Conservation (phyloP, 1,284 basidiomycete species). For the Cutaneotrichosporon curvatum region DNA sequence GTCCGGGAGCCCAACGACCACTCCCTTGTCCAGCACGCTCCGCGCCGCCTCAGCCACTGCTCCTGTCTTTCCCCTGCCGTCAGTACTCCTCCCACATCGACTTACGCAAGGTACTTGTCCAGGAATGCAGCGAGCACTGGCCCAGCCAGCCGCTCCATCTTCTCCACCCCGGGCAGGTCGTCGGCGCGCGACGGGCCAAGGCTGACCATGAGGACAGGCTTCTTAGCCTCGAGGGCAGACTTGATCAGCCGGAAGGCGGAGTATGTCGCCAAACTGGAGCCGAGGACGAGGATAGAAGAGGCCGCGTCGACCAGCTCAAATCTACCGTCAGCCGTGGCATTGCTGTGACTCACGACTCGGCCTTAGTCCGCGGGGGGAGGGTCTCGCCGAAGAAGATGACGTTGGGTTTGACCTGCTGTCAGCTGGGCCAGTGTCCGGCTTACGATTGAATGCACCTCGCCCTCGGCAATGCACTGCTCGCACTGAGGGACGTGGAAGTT, state of each 20-base stretch:
- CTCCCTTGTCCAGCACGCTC: slow-evolving; percentile 30
- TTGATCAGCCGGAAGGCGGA: slow-evolving; percentile 82
- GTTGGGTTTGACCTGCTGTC: slow-evolving; percentile 59
- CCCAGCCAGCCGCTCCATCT: slow-evolving; percentile 67
- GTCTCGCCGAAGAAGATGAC: slow-evolving; percentile 84
- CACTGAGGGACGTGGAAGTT: slow-evolving; percentile 75
- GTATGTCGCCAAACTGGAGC: slow-evolving; percentile 85
- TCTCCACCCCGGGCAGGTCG: slow-evolving; percentile 60
- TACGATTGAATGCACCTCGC: slow-evolving; percentile 5
- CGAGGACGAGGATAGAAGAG: slow-evolving; percentile 67
- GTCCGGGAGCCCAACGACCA: slow-evolving; percentile 26
- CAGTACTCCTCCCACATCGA: neutral
- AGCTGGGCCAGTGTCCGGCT: neutral
- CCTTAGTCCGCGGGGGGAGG: slow-evolving; percentile 57
- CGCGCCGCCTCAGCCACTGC: slow-evolving; percentile 24
- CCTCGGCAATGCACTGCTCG: slow-evolving; percentile 54
- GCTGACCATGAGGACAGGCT: slow-evolving; percentile 73
- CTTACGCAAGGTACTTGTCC: slow-evolving; percentile 37
- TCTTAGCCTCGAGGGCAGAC: slow-evolving; percentile 64
- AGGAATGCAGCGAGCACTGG: slow-evolving; percentile 57
- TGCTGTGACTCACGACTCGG: slow-evolving; percentile 57
- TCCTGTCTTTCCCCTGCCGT: too few relatives aligned
- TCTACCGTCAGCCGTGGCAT: slow-evolving; percentile 44
- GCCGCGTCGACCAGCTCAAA: slow-evolving; percentile 56
- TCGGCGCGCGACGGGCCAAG: slow-evolving; percentile 80